These are phyloP conservation scores for Fusarium duplospermum DNA, from an alignment of 2,329 filamentous ascomycete genomes.

Conservation along the genomic window DNA sequence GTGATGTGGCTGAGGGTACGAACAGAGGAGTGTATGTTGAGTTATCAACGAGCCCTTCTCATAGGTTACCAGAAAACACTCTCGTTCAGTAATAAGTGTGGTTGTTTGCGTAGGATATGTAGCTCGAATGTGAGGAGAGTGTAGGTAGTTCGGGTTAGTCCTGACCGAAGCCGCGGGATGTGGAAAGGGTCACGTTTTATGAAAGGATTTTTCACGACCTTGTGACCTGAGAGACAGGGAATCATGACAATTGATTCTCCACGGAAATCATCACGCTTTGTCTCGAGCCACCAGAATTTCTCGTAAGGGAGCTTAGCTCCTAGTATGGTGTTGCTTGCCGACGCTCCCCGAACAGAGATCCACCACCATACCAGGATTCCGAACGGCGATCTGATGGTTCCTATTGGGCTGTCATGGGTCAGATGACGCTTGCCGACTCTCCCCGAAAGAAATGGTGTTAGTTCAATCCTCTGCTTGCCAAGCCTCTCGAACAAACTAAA, in stretches of 20 bases:
- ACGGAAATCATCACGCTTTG: background rate
- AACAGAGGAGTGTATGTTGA: background rate
- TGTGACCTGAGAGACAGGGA: background rate
- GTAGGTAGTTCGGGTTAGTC: background rate
- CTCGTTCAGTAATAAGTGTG: rapidly evolving
- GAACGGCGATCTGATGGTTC: background rate
- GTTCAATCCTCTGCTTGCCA: background rate
- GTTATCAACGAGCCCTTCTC: background rate
- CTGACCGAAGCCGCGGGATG: background rate
- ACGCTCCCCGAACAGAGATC: background rate
- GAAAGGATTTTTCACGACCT: background rate
- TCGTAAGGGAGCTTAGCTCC: background rate
- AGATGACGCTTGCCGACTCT: background rate
- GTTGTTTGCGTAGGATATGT: background rate
- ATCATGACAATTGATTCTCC: background rate
- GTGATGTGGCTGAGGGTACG: background rate
- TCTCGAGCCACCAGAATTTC: background rate
- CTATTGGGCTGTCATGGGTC: background rate
- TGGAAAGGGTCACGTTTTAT: background rate
- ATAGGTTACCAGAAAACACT: background rate
- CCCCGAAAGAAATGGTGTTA: background rate
- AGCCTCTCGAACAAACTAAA: background rate
- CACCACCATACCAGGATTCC: background rate
- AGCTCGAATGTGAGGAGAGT: background rate
- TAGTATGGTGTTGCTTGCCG: background rate